These are phyloP conservation scores for Alternaria tenuissima DNA, from an alignment of 2,329 filamentous ascomycete species.

Conservation along the genomic window DNA sequence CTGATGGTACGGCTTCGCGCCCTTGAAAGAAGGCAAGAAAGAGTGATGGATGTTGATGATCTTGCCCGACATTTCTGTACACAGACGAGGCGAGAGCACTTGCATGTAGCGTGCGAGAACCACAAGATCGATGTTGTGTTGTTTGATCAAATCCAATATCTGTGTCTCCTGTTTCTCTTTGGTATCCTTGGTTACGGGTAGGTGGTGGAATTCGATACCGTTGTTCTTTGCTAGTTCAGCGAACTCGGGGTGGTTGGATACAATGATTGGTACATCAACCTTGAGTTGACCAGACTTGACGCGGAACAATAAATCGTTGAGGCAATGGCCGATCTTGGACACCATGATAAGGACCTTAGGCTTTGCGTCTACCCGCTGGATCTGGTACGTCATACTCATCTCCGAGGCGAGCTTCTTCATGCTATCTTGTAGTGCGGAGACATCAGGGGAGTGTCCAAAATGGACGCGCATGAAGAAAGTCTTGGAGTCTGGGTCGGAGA, in stretches of 20 bases:
- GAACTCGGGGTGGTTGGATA: constrained; percentile 84
- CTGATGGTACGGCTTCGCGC: constrained; percentile 87
- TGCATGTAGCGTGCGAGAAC: constrained; percentile 90
- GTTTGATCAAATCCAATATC: constrained; percentile 73
- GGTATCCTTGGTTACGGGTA: constrained; percentile 80
- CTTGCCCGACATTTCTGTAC: constrained; percentile 79
- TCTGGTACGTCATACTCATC: constrained; percentile 74
- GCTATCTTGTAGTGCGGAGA: constrained; percentile 59
- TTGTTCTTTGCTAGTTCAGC: constrained; percentile 73
- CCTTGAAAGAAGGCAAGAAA: constrained; percentile 88
- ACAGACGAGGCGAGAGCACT: constrained; percentile 77
- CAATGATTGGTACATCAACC: constrained; percentile 78
- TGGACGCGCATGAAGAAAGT: constrained; percentile 91
- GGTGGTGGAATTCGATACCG: constrained; percentile 80
- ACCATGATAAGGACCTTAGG: constrained; percentile 86
- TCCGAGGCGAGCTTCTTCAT: constrained; percentile 69
- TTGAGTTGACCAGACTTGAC: constrained; percentile 76
- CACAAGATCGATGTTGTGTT: constrained; percentile 77
- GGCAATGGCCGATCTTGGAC: constrained; percentile 85
- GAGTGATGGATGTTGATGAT: constrained; percentile 95
- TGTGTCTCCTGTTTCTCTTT: constrained; percentile 76
- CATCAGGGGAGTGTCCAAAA: constrained; percentile 68
- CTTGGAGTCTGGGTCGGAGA: constrained; percentile 75
- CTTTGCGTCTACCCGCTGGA: constrained; percentile 73
- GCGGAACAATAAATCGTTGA: constrained; percentile 85